Percentiles rank a stretch among this genome's conserved stretches.
Conservation (phyloP, 2,329 filamentous ascomycete species). For the Colletotrichum sp. region DNA sequence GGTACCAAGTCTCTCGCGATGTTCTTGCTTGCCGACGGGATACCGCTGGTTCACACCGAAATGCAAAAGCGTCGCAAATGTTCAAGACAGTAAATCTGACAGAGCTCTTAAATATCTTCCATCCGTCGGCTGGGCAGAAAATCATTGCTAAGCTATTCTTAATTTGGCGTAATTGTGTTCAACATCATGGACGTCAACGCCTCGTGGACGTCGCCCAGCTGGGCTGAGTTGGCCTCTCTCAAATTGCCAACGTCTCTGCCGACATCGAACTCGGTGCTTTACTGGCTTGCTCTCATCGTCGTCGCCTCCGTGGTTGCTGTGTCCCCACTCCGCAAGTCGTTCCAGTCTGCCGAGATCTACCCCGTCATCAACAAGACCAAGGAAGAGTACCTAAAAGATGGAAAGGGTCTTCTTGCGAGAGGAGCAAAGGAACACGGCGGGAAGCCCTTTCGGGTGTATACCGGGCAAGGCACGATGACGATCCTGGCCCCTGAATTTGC, state of each 20-base stretch:
- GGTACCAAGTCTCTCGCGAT: not conserved
- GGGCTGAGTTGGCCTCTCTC: not conserved
- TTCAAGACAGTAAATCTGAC: not conserved
- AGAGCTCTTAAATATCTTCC: not conserved
- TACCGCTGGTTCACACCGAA: not conserved
- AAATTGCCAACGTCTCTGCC: not conserved
- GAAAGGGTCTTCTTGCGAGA: not conserved
- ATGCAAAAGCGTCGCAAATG: not conserved
- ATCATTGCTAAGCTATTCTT: not conserved
- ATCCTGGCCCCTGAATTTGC: not conserved
- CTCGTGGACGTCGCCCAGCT: not conserved
- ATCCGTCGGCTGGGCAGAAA: not conserved
- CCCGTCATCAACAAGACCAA: constrained; percentile 1
- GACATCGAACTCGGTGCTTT: not conserved
- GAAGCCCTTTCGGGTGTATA: constrained; percentile 5
- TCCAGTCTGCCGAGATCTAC: not conserved
- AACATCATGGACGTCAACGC: not conserved
- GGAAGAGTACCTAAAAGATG: not conserved
- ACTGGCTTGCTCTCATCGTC: not conserved
- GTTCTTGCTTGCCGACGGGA: not conserved
- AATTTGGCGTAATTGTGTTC: not conserved
- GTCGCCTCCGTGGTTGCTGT: not conserved
- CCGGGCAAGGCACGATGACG: not conserved
- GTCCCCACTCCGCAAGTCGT: not conserved
- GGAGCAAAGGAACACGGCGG: not conserved